phyloP scores from a whole-genome alignment of 768 basidiomycete species.

The Ephemerocybe angulata region DNA sequence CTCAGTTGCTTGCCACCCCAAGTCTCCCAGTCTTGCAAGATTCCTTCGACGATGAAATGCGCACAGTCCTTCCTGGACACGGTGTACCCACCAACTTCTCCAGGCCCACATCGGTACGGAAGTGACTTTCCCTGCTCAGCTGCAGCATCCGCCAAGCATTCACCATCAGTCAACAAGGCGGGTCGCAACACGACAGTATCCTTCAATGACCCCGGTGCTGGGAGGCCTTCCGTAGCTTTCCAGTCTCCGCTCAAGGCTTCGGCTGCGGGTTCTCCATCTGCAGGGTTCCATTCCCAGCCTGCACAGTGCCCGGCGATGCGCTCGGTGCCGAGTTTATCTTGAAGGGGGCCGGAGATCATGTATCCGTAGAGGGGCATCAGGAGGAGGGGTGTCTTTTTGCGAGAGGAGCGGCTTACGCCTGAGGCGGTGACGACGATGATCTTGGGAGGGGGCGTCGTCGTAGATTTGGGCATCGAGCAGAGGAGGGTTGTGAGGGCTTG shows the following conservation, averaged over 20 bases:
- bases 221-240: constrained; percentile 40
- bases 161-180: constrained; percentile 56
- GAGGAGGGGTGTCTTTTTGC: constrained; percentile 41
- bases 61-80: constrained; percentile 62
- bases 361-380: constrained; percentile 48
- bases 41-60: constrained; percentile 55
- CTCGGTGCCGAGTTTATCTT: constrained; percentile 62
- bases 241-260: constrained; percentile 44
- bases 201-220: constrained; percentile 40
- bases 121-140: constrained; percentile 15
- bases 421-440: constrained; percentile 52
- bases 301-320: constrained; percentile 43
- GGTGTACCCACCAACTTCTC: constrained; percentile 45
- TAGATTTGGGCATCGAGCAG: constrained; percentile 48
- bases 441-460: constrained; percentile 37
- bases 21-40: constrained; percentile 46
- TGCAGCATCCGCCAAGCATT: constrained; percentile 37
- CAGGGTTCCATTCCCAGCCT: constrained; percentile 47
- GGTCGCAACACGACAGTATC: constrained; percentile 51
- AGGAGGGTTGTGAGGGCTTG: constrained; percentile 53
- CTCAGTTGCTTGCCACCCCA: constrained; percentile 48
- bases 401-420: constrained; percentile 47
- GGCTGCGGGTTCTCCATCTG: constrained; percentile 35
- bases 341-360: constrained; percentile 44
- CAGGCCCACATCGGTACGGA: constrained; percentile 43